phyloP scores from a whole-genome alignment of 495 filamentous ascomycete genomes.

The Penicillium cosmopolitanum region DNA sequence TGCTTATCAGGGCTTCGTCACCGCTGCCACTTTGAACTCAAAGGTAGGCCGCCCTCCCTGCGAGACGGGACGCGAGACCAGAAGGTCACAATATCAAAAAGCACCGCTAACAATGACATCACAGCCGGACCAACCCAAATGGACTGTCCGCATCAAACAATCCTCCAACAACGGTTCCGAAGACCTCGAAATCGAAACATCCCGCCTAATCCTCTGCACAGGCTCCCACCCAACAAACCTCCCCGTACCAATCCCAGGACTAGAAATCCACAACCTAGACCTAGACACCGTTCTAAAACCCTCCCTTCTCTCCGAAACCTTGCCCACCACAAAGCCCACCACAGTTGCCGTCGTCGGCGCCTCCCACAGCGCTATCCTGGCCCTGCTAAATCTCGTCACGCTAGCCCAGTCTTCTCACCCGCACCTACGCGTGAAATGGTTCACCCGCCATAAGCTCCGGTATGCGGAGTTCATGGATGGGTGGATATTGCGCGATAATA shows the following conservation, averaged over 20 bases:
- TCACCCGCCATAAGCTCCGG: constrained; percentile 60
- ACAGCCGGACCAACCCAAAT: constrained; percentile 32
- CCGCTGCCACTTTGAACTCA: constrained; percentile 39
- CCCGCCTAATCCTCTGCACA: constrained; percentile 60
- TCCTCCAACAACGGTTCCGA: constrained; percentile 23
- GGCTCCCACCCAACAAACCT: constrained; percentile 54
- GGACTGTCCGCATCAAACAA: constrained; percentile 47
- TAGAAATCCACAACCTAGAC: constrained; percentile 44
- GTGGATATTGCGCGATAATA: constrained; percentile 67
- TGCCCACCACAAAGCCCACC: constrained; percentile 38
- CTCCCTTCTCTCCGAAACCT: constrained; percentile 44
- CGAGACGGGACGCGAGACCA: no score
- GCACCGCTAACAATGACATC: constrained; percentile 16
- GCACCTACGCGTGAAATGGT: constrained; percentile 60
- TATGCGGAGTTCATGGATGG: constrained; percentile 64
- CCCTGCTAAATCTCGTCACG: constrained; percentile 60
- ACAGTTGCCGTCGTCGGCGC: constrained; percentile 61
- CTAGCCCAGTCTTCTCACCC: constrained; percentile 54
- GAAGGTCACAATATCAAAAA: neutral
- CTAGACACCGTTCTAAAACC: constrained; percentile 62
- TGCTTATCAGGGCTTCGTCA: constrained; percentile 45
- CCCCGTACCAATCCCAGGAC: constrained; percentile 40
- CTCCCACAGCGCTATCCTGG: constrained; percentile 64
- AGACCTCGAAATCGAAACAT: constrained; percentile 40
- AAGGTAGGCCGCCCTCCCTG: constrained; percentile 17